These are phyloP conservation scores for Xerocomellus amylosporus DNA, from an alignment of 768 basidiomycete genomes.

Conservation along the genomic window DNA sequence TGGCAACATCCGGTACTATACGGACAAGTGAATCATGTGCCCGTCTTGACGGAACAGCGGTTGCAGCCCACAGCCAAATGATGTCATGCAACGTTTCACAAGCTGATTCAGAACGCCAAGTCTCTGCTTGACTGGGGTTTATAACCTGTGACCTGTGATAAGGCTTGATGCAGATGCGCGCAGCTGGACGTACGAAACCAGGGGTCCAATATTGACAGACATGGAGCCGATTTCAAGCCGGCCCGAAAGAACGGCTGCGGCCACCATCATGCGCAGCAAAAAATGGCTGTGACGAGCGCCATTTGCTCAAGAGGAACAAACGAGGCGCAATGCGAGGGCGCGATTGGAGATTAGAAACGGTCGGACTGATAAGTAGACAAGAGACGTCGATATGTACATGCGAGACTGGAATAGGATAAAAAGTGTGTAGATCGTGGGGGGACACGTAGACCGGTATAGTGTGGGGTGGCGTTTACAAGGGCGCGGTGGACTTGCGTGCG, in stretches of 20 bases:
- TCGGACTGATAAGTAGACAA: background rate
- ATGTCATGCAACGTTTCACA: background rate
- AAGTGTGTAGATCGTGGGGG: too few species aligned
- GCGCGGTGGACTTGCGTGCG: slow-evolving; percentile 5
- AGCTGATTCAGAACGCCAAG: too few species aligned
- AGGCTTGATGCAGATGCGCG: background rate
- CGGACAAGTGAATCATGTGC: background rate
- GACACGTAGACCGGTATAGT: background rate
- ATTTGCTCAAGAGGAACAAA: too few species aligned
- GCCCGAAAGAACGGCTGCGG: background rate
- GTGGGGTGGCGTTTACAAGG: background rate
- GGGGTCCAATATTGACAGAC: background rate
- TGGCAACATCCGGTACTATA: background rate
- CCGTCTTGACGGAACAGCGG: background rate
- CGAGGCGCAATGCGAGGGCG: background rate
- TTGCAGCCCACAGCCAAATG: background rate
- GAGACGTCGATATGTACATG: background rate
- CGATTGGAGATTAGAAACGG: background rate
- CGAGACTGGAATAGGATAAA: background rate
- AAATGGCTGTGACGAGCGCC: background rate
- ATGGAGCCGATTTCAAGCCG: background rate
- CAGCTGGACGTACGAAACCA: background rate
- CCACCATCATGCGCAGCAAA: background rate
- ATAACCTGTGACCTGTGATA: too few species aligned
- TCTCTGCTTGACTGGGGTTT: too few species aligned